These are phyloP conservation scores for Globisporangium recalcitrans DNA, from an alignment of 352 stramenopile genomes.

Conservation along the genomic window DNA sequence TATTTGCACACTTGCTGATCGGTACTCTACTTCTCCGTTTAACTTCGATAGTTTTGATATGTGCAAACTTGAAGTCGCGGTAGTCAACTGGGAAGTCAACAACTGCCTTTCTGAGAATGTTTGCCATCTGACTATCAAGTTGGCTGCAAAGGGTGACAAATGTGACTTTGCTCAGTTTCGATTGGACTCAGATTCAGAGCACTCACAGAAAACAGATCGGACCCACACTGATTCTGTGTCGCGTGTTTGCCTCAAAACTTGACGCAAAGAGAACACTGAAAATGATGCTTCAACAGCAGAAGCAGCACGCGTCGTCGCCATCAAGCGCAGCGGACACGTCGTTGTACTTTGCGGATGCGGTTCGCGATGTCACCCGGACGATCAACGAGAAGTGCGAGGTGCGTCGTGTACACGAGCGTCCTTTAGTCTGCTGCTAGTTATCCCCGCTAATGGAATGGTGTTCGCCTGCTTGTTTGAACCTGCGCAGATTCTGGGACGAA, in stretches of 20 bases:
- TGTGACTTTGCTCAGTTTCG: too few species aligned
- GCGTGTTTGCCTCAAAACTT: not conserved
- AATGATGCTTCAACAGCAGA: not conserved
- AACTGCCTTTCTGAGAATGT: too few species aligned
- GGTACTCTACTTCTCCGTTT: not conserved
- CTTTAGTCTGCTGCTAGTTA: too few species aligned
- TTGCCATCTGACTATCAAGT: too few species aligned
- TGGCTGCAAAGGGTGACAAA: too few species aligned
- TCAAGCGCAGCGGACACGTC: not conserved
- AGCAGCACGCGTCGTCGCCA: not conserved
- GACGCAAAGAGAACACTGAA: not conserved
- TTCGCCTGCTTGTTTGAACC: not conserved
- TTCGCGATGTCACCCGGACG: conserved; percentile 54
- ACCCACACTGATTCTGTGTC: not conserved
- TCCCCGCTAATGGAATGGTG: not conserved
- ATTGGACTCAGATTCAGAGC: not conserved
- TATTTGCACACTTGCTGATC: not conserved
- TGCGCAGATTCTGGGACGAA: conserved; percentile 50
- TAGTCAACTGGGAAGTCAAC: too few species aligned
- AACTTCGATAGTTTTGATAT: too few species aligned
- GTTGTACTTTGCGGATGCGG: conserved; percentile 44
- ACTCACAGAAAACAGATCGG: conserved; percentile 1
- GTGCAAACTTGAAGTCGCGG: too few species aligned
- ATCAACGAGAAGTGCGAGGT: conserved; percentile 75
- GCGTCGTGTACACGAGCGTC: not conserved